phyloP scores from a whole-genome alignment of 768 basidiomycete genomes.

The Boletus patriciae region DNA sequence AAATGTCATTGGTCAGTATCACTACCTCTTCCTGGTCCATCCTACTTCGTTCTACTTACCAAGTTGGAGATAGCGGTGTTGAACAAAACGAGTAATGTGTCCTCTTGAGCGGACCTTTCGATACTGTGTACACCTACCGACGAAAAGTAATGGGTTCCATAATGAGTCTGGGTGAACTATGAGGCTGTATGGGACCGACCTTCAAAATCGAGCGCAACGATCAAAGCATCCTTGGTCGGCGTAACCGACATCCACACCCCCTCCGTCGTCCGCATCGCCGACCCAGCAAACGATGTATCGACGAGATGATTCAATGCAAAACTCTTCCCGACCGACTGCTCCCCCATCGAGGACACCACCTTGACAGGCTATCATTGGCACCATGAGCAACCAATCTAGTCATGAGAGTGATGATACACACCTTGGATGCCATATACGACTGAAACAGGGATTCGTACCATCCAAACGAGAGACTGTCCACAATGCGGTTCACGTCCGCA shows the following conservation, averaged over 20 bases:
- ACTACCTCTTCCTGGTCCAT: too few species aligned
- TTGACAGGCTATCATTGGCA: slow-evolving; percentile 47
- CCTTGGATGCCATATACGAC: slow-evolving; percentile 61
- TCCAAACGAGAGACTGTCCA: slow-evolving; percentile 55
- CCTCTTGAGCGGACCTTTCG: slow-evolving; percentile 62
- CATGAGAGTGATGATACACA: slow-evolving; percentile 7
- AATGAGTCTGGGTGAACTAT: not conserved
- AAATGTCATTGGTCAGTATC: not conserved
- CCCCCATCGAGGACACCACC: slow-evolving; percentile 69
- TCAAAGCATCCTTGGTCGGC: slow-evolving; percentile 51
- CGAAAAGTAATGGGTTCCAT: not conserved
- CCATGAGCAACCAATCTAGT: not conserved
- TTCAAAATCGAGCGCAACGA: slow-evolving; percentile 66
- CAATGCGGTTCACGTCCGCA: slow-evolving; percentile 55
- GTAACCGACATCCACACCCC: slow-evolving; percentile 70
- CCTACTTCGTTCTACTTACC: slow-evolving; percentile 41
- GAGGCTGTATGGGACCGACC: slow-evolving; percentile 31
- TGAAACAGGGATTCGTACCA: slow-evolving; percentile 68
- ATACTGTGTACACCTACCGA: slow-evolving; percentile 57
- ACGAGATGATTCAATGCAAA: slow-evolving; percentile 59
- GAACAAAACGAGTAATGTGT: slow-evolving; percentile 61
- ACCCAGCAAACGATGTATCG: slow-evolving; percentile 66
- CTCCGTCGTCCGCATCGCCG: slow-evolving; percentile 66
- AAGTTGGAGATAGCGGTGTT: slow-evolving; percentile 66
- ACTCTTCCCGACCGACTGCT: slow-evolving; percentile 65